phyloP scores from a whole-genome alignment of 164 flowering plant species.

The Kingdonia uniflora region DNA sequence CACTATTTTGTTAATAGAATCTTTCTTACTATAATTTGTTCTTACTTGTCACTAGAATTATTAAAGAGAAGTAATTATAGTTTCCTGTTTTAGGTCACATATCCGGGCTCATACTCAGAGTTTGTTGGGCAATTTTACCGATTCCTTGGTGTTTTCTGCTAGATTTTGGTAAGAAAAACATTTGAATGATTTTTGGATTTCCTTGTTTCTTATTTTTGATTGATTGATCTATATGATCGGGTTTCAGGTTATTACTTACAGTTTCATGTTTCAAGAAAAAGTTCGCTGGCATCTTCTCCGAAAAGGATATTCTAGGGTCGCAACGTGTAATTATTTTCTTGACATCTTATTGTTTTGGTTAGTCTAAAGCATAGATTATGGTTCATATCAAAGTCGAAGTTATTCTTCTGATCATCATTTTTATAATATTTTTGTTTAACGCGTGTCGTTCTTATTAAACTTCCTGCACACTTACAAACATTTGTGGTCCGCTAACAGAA shows the following conservation, averaged over 20 bases:
- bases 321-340: constrained; percentile 40
- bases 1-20: neutral
- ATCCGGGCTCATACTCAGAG: constrained; percentile 26
- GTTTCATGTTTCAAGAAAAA: constrained; percentile 58
- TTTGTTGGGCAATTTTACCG: constrained; percentile 53
- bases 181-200: neutral
- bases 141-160: constrained; percentile 54
- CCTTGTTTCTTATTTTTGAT: constrained; percentile 1
- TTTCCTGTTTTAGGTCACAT: constrained; percentile 43
- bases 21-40: neutral
- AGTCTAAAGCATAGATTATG: neutral
- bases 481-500: constrained; percentile 50
- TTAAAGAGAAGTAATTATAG: neutral
- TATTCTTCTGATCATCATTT: constrained; percentile 1
- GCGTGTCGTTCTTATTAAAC: neutral
- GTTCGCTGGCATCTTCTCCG: constrained; percentile 52
- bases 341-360: constrained; percentile 4
- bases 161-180: constrained; percentile 57
- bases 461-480: constrained; percentile 21
- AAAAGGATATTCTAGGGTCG: constrained; percentile 71
- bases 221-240: constrained; percentile 10
- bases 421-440: neutral
- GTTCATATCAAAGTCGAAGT: neutral
- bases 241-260: constrained; percentile 63
- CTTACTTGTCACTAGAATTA: neutral